Conservation (phyloP, 176 grass and related monocot genomes). For the Musa acuminata region DNA sequence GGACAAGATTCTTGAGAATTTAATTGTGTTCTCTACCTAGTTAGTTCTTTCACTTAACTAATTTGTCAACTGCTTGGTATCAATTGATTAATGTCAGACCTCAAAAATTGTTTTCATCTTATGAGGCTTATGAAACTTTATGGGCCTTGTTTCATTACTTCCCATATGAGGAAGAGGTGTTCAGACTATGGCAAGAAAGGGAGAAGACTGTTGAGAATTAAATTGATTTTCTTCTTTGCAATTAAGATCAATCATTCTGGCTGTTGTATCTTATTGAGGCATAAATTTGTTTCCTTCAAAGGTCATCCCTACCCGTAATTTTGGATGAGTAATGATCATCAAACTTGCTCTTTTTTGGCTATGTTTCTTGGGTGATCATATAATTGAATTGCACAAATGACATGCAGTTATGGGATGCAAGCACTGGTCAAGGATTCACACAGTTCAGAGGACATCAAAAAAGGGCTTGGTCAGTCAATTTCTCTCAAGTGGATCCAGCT, state of each 20-base stretch:
- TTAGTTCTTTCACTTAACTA: too few relatives aligned
- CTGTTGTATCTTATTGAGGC: neutral
- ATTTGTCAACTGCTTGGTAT: too few relatives aligned
- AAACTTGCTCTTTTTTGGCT: slow-evolving; percentile 6
- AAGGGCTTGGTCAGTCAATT: slow-evolving; percentile 96
- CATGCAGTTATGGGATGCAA: slow-evolving; percentile 97
- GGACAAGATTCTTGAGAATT: too few relatives aligned
- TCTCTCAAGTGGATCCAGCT: slow-evolving; percentile 80
- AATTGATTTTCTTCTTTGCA: neutral
- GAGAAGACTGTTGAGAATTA: too few relatives aligned
- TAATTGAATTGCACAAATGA: slow-evolving; percentile 16
- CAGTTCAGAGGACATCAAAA: slow-evolving; percentile 73
- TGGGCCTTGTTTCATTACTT: neutral
- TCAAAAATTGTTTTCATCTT: neutral
- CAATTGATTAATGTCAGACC: neutral
- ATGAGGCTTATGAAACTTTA: neutral
- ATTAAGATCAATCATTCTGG: neutral
- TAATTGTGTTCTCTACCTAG: too few relatives aligned
- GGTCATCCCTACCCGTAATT: neutral
- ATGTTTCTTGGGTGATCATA: slow-evolving; percentile 6
- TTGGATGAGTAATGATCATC: slow-evolving; percentile 7
- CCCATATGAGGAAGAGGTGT: neutral
- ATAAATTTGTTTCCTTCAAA: neutral
- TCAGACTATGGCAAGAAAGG: too few relatives aligned
- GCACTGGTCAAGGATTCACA: slow-evolving; percentile 71